phyloP scores from a whole-genome alignment of 495 filamentous ascomycete genomes.

The Lophiostoma macrostomum region DNA sequence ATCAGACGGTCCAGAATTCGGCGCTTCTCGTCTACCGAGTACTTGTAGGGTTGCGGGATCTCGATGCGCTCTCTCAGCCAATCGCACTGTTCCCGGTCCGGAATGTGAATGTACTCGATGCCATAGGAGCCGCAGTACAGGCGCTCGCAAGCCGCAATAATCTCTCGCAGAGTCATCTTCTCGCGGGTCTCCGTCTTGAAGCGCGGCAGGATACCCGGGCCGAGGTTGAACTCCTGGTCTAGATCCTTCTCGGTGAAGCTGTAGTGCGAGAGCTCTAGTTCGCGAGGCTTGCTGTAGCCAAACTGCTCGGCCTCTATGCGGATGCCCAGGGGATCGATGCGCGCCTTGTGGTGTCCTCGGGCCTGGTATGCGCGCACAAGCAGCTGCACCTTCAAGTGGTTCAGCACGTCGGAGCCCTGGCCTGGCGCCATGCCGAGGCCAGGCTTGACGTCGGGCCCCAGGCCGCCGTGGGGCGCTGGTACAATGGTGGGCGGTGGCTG shows the following conservation, averaged over 20 bases:
- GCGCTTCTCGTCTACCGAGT: constrained; percentile 95
- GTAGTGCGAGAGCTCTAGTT: constrained; percentile 90
- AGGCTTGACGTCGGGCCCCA: constrained; percentile 67
- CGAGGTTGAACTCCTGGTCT: constrained; percentile 85
- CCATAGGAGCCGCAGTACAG: constrained; percentile 97
- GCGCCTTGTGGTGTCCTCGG: constrained; percentile 95
- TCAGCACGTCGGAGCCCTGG: constrained; percentile 79
- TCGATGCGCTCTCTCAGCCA: constrained; percentile 95
- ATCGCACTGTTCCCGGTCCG: constrained; percentile 94
- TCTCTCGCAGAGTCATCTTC: constrained; percentile 96
- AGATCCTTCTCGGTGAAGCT: constrained; percentile 92
- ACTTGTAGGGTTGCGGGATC: constrained; percentile 89
- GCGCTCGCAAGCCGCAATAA: constrained; percentile 86
- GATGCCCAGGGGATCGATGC: constrained; percentile 94
- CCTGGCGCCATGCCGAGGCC: constrained; percentile 64
- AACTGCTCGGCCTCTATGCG: constrained; percentile 81
- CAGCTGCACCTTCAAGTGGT: constrained; percentile 97
- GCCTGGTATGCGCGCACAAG: constrained; percentile 96
- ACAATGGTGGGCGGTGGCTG: constrained; percentile 90
- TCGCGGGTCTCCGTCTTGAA: constrained; percentile 83
- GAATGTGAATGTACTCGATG: constrained; percentile 97
- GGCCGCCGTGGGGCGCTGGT: constrained; percentile 69
- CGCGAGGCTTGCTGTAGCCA: constrained; percentile 83
- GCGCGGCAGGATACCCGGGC: constrained; percentile 91
- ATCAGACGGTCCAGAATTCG: constrained; percentile 95